Conservation (phyloP, 164 flowering plant species). For the Paratinospora sagittata region DNA sequence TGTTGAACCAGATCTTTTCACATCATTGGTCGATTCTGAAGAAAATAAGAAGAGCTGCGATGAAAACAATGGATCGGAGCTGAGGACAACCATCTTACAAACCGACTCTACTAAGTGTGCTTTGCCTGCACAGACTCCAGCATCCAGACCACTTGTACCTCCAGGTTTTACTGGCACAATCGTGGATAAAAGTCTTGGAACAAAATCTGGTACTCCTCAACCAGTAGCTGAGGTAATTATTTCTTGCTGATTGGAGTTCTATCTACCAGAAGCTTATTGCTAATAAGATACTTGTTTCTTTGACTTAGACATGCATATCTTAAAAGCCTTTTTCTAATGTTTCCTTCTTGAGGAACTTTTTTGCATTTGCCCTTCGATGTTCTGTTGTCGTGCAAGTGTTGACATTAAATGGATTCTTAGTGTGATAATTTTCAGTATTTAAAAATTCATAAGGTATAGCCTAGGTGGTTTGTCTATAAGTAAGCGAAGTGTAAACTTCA, state of each 20-base stretch:
- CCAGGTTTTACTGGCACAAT: constrained; percentile 66
- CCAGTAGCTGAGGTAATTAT: constrained; percentile 38
- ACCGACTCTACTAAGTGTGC: constrained; percentile 41
- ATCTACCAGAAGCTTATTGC: not conserved
- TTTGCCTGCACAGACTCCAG: constrained; percentile 35
- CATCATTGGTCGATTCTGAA: constrained; percentile 37
- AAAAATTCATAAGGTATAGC: not conserved
- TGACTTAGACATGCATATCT: not conserved
- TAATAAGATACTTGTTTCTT: not conserved
- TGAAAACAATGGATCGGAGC: constrained; percentile 29
- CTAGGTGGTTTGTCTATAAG: not conserved
- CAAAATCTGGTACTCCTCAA: constrained; percentile 28
- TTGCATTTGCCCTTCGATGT: not conserved
- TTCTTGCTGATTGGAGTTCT: not conserved
- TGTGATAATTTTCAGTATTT: not conserved
- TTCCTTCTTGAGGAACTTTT: not conserved
- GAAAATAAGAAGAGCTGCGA: constrained; percentile 30
- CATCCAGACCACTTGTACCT: constrained; percentile 84
- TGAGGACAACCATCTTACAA: constrained; percentile 17
- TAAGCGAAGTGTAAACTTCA: not conserved
- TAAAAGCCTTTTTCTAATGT: too few species aligned
- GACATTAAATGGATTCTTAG: not conserved
- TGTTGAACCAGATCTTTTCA: constrained; percentile 28
- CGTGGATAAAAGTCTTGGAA: constrained; percentile 41
- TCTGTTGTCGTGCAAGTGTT: too few species aligned